Evolutionary conservation across 208 protist species (phyloP), one percentile per base, ranked within the genome.

Genomic region (Trypanosoma cruzi): DNA sequence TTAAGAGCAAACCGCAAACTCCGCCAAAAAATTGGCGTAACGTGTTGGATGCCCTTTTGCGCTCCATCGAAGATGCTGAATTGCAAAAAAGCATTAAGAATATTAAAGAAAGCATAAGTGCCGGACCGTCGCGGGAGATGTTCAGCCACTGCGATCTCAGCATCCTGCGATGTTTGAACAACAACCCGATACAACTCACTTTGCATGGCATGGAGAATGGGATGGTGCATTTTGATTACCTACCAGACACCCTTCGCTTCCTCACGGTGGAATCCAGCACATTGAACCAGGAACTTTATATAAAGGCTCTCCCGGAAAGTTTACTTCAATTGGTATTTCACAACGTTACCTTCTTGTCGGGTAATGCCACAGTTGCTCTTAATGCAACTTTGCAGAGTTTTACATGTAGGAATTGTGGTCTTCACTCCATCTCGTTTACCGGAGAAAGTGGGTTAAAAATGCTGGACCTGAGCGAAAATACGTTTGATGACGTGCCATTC

Each of bases 101-200:
- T 26, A 65, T 55, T 8, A 54, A 42, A 22, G 18, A 44, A 1
- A 14, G 40, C 4, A 1, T 14, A 14, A 3, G 10, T 44, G 4
- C 18, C 13, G 40, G 40, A 44, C 40, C 3, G 1, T 18, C 40
- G 11, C 13, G 40, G 1, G 4, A 16, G 40, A 20, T 44, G 13
- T 14, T 44, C 20, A 67, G 8, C 36, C 55, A 57, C 49, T 69
- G 64, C 28, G 53, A 61, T n/a, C 64, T 69, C 29, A 61, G 53
- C 52, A 54, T 69, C 32, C 24, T 69, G 4, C 36, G 1, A 29
- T 69, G 64, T 36, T 8, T 34, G 20, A 11, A 20, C 4, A 1
- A 59, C 26, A 6, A 52, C 6, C 20, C 53, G 8, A 28, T 24
- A 42, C 14, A 49, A 16, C 24, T 69, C 16, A 61, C n/a, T 22